Base-by-base conservation (phyloP, 2,329 filamentous ascomycete genomes). In the Fusarium coffeatum region DNA sequence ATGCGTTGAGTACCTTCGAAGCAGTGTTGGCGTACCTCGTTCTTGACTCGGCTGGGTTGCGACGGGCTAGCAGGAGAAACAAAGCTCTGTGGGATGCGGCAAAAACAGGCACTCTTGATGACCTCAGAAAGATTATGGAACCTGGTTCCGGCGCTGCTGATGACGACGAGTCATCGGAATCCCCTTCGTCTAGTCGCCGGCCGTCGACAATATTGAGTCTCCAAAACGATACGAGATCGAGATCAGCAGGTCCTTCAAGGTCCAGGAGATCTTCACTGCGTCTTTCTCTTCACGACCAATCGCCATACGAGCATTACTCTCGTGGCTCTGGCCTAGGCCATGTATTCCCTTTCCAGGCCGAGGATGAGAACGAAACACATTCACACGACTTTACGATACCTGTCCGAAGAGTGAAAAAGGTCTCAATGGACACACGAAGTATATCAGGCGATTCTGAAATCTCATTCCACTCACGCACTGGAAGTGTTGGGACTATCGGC, bases 1-100 rank as follows among this genome's bases (percentile, higher is more conserved):
- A 99, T 79, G 94, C 95, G 0, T 81, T 99, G 53, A 98, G 95
- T 79, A 99, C 96, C 0, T 93, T 98, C 64, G 96, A 99, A 79
- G 96, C 94, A 9, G 96, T 99, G 0, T 81, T 99, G 34, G 90
- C 93, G 3, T 98, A 99, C 77, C 87, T 99, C 5, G 88, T 90
- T 11, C 88, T 90, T 65, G 94, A 97, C 76, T 97, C 95, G 1
- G 89, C 88, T 16, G 92, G 91, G 7, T 82, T 99, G 61, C 89
- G 94, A 65, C 92, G 90, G 77, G 93, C 94, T 9, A 98, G 96
- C 79, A 89, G 90, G 67, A 89, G 92, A 55, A 99, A 99, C 78
- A 90, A 92, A 75, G 87, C 90, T 3, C 80, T 99, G 4, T 99
- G 96, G 96, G 90, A 97, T 76, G 93, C 95, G 10, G 89, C 91